Conservation (phyloP, 495 filamentous ascomycete species). For the Tuber calosporum region DNA sequence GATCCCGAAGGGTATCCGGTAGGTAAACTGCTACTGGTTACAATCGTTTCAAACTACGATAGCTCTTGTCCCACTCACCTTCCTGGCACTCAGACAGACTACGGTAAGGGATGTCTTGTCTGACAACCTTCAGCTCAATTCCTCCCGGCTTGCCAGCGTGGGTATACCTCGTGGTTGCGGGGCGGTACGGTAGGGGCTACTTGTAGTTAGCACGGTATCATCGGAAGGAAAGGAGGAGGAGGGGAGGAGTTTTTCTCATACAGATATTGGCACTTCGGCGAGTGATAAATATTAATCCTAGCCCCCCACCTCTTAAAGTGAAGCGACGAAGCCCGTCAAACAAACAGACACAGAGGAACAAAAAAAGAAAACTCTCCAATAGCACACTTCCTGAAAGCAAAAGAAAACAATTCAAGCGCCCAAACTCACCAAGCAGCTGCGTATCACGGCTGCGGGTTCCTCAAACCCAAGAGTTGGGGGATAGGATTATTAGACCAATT, state of each 20-base stretch:
- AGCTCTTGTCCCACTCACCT: no score
- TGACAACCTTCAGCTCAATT: no score
- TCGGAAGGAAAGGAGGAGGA: no score
- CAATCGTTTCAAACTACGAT: no score
- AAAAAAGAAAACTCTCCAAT: background rate
- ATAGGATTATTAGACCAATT: conserved; percentile 3
- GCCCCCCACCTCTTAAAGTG: background rate
- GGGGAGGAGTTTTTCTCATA: background rate
- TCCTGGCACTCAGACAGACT: no score
- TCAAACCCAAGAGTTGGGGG: background rate
- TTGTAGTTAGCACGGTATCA: no score
- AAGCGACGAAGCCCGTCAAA: background rate
- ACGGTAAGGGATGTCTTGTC: no score
- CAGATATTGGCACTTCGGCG: background rate
- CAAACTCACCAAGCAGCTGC: background rate
- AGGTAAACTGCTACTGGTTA: no score
- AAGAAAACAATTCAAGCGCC: background rate
- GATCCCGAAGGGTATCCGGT: no score
- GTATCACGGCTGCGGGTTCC: background rate
- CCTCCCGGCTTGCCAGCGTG: no score
- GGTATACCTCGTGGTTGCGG: no score
- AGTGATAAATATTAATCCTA: background rate
- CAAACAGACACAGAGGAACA: background rate
- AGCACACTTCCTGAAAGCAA: background rate
- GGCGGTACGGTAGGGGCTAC: no score